Conservation (phyloP, 2,329 filamentous ascomycete genomes). For the Aspergillus sp. region DNA sequence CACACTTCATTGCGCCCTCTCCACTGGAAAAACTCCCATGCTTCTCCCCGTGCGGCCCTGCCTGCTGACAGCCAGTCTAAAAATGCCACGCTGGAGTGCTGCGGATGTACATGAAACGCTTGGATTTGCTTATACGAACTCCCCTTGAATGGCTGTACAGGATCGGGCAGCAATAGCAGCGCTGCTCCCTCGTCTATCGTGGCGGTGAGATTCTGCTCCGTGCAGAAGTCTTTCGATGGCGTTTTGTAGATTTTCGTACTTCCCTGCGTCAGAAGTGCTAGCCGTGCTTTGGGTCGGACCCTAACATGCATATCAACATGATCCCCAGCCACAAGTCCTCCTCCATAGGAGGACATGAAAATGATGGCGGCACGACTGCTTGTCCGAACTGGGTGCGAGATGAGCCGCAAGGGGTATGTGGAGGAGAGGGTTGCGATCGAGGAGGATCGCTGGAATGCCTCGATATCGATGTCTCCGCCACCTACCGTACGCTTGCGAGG, state of each 20-base stretch:
- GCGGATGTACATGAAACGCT: background rate
- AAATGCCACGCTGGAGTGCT: background rate
- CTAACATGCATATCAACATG: background rate
- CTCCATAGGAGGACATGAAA: background rate
- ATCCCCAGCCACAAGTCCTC: background rate
- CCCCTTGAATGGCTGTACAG: constrained; percentile 1
- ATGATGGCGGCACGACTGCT: background rate
- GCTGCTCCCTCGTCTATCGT: background rate
- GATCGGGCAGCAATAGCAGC: background rate
- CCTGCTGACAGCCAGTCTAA: background rate
- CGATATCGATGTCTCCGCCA: background rate
- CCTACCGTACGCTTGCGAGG: background rate
- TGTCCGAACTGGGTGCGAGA: background rate
- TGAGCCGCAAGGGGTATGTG: background rate
- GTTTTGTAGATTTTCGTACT: constrained; percentile 2
- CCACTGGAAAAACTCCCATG: constrained; percentile 1
- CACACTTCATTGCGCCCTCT: background rate
- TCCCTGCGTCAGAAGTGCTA: background rate
- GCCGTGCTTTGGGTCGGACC: background rate
- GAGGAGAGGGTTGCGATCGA: background rate
- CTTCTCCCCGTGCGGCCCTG: background rate
- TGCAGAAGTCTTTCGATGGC: background rate
- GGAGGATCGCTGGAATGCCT: background rate
- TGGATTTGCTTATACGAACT: background rate
- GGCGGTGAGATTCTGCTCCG: background rate